Percentiles rank a stretch among this genome's conserved stretches.
These are phyloP conservation scores for Arachnopeziza araneosa DNA, from an alignment of 2,329 filamentous ascomycete species.

Conservation along the genomic window DNA sequence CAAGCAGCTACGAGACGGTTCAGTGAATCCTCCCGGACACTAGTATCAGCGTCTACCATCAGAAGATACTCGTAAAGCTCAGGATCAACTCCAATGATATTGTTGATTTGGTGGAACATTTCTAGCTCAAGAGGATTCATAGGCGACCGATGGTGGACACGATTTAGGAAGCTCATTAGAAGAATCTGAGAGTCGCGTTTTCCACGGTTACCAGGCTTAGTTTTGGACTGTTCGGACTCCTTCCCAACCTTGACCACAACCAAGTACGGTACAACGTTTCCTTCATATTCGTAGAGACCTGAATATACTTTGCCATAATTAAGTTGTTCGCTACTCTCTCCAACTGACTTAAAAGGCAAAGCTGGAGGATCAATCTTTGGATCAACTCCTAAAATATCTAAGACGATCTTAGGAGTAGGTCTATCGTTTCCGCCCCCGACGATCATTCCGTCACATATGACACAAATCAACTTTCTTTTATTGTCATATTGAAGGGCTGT, in stretches of 20 bases:
- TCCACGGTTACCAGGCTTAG: conserved; percentile 95
- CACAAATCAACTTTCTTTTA: conserved; percentile 92
- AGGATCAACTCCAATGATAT: conserved; percentile 96
- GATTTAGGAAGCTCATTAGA: conserved; percentile 95
- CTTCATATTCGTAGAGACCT: conserved; percentile 93
- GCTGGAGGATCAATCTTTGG: conserved; percentile 94
- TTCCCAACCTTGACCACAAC: conserved; percentile 97
- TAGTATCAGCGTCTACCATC: conserved; percentile 97
- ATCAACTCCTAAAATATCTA: conserved; percentile 95
- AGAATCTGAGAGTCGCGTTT: conserved; percentile 98
- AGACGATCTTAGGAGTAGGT: conserved; percentile 93
- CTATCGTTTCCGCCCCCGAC: conserved; percentile 94
- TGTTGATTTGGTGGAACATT: conserved; percentile 99
- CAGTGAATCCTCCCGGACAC: conserved; percentile 83
- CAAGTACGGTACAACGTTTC: conserved; percentile 93
- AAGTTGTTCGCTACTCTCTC: conserved; percentile 81
- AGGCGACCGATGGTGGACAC: conserved; percentile 85
- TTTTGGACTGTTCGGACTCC: conserved; percentile 83
- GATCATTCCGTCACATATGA: conserved; percentile 97
- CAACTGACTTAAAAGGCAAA: conserved; percentile 89
- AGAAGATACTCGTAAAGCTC: conserved; percentile 95
- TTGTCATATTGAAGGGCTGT: conserved; percentile 96
- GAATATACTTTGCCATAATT: conserved; percentile 99
- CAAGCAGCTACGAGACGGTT: conserved; percentile 91
- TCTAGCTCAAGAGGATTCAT: conserved; percentile 97